Evolutionary conservation across 1,139 yeast genomes (phyloP).

Genomic region (Suhomyces guaymorum): DNA sequence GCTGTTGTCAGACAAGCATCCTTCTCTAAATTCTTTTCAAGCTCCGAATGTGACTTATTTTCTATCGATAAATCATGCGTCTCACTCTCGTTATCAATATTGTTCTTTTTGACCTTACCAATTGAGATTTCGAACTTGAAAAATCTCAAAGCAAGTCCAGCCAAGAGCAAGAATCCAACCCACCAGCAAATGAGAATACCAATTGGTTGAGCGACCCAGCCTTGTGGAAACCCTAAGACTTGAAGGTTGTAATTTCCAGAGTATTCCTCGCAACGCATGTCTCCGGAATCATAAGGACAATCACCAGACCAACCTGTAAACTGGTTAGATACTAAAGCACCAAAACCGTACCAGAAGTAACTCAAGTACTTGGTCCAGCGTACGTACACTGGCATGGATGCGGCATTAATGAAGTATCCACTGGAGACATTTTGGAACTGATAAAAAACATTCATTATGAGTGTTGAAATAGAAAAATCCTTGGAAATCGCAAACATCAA

Average conservation of each 20-base stretch:
- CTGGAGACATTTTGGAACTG: slow-evolving; percentile 78
- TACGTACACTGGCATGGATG: slow-evolving; percentile 79
- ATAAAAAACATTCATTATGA: slow-evolving; percentile 62
- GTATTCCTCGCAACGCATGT: slow-evolving; percentile 33
- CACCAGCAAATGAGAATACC: slow-evolving; percentile 62
- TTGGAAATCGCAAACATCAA: slow-evolving; percentile 59
- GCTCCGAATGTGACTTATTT: too few species aligned
- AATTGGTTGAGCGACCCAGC: slow-evolving; percentile 71
- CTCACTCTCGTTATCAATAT: slow-evolving; percentile 35
- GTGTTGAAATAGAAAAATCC: slow-evolving; percentile 65
- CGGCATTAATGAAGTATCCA: slow-evolving; percentile 77
- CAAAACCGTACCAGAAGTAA: slow-evolving; percentile 77
- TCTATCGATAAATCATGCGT: too few species aligned
- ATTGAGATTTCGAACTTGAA: slow-evolving; percentile 56
- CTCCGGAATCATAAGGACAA: slow-evolving; percentile 45
- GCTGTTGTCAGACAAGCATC: neutral
- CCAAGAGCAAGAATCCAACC: slow-evolving; percentile 52
- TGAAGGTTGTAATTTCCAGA: slow-evolving; percentile 58
- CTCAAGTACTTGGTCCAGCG: slow-evolving; percentile 80
- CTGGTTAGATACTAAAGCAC: slow-evolving; percentile 66
- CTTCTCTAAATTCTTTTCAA: slow-evolving; percentile 11
- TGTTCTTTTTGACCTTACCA: slow-evolving; percentile 44
- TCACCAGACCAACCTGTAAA: slow-evolving; percentile 60
- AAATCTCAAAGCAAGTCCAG: slow-evolving; percentile 47
- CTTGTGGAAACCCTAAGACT: slow-evolving; percentile 59